A percentile compares a stretch with the other conserved stretches of the same genome.
phyloP scores from a whole-genome alignment of 2,329 filamentous ascomycete genomes.

The Sporothrix phasma region DNA sequence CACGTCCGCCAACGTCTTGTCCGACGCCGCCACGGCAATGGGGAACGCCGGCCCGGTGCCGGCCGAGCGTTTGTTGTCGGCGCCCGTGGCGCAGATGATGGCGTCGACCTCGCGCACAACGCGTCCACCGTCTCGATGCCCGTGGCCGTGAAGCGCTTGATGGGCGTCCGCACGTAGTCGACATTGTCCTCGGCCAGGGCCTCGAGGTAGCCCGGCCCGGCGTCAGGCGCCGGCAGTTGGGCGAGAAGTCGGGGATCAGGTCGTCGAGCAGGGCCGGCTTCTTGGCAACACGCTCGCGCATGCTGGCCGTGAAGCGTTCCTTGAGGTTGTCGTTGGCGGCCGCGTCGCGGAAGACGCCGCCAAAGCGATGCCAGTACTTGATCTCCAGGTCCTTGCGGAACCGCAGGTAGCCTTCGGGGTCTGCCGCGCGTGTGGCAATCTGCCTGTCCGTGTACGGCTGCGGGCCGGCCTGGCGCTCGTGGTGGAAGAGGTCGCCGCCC shows the following conservation, averaged over 20 bases:
- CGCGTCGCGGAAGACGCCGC: constrained; percentile 43
- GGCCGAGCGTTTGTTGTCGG: constrained; percentile 39
- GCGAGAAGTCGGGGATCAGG: constrained; percentile 53
- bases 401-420: constrained; percentile 50
- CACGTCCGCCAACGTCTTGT: constrained; percentile 41
- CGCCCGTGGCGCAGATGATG: constrained; percentile 59
- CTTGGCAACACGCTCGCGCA: constrained; percentile 41
- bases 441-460: constrained; percentile 46
- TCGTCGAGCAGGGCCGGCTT: constrained; percentile 46
- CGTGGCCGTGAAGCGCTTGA: constrained; percentile 46
- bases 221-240: constrained; percentile 54
- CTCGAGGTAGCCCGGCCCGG: constrained; percentile 58
- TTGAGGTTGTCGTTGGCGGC: constrained; percentile 38
- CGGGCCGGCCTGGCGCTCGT: constrained; percentile 23
- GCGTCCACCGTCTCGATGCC: constrained; percentile 52
- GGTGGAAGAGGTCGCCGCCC: background rate
- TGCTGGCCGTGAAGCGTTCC: constrained; percentile 40
- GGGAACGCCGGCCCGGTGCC: constrained; percentile 37
- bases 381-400: constrained; percentile 49
- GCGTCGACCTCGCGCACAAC: constrained; percentile 48
- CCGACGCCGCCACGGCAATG: constrained; percentile 39
- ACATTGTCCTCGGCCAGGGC: constrained; percentile 52
- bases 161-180: constrained; percentile 47
- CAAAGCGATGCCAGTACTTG: constrained; percentile 52
- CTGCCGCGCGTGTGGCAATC: constrained; percentile 44